Conservation (phyloP, 768 basidiomycete genomes). For the Mycena latifolia region DNA sequence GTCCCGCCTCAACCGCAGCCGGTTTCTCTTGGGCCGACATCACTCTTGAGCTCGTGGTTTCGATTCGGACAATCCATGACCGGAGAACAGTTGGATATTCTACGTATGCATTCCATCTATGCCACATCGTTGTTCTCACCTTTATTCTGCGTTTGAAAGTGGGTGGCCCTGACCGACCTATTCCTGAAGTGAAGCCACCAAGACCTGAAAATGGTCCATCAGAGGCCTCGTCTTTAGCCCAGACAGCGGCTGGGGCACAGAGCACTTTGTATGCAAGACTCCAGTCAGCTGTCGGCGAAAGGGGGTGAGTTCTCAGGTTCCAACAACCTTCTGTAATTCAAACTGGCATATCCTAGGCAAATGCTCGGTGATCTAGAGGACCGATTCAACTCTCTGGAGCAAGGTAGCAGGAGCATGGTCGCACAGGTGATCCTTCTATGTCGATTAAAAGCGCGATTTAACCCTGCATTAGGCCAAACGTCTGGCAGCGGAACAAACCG, state of each 20-base stretch:
- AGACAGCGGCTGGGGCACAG: slow-evolving; percentile 52
- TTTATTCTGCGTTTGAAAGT: slow-evolving; percentile 51
- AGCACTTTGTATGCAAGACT: slow-evolving; percentile 59
- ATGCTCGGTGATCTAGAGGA: slow-evolving; percentile 72
- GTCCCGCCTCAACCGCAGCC: slow-evolving; percentile 74
- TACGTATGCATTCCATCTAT: slow-evolving; percentile 57
- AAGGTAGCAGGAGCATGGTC: slow-evolving; percentile 76
- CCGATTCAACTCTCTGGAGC: slow-evolving; percentile 71
- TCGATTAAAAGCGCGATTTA: too few relatives aligned
- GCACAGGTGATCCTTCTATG: slow-evolving; percentile 58
- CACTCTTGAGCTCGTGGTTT: slow-evolving; percentile 69
- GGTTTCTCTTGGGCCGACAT: slow-evolving; percentile 68
- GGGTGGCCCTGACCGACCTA: slow-evolving; percentile 74
- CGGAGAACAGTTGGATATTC: slow-evolving; percentile 70
- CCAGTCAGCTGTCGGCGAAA: slow-evolving; percentile 68
- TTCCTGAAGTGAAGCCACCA: slow-evolving; percentile 44
- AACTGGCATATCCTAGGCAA: slow-evolving; percentile 55
- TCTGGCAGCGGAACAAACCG: slow-evolving; percentile 70
- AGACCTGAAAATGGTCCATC: slow-evolving; percentile 33
- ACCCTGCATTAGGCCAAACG: slow-evolving; percentile 63
- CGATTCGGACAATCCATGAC: slow-evolving; percentile 62
- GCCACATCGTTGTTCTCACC: not conserved
- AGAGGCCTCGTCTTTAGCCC: slow-evolving; percentile 42
- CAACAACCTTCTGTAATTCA: not conserved
- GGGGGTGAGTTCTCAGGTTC: slow-evolving; percentile 62